phyloP scores from a whole-genome alignment of 2,329 filamentous ascomycete genomes.

The Hirsutella minnesotensis region DNA sequence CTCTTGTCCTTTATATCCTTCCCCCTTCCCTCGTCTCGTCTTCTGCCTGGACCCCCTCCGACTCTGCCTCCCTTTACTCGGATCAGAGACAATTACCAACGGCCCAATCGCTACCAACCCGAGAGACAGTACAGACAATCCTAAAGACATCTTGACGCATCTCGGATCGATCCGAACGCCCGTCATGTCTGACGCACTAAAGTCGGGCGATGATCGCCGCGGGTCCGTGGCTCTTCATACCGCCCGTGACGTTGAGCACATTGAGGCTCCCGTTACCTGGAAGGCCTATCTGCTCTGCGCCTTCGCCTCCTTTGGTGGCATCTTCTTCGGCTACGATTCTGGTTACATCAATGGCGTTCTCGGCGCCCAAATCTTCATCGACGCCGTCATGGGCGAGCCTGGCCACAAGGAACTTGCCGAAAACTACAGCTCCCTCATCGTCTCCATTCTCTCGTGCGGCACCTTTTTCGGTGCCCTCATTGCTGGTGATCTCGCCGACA shows the following conservation, averaged over 20 bases:
- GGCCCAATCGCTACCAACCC: no score
- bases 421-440: slow-evolving; percentile 44
- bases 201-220: slow-evolving; percentile 11
- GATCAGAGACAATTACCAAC: not conserved
- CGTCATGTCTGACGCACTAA: slow-evolving; percentile 13
- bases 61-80: no score
- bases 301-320: slow-evolving; percentile 59
- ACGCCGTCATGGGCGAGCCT: slow-evolving; percentile 31
- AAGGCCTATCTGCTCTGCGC: slow-evolving; percentile 60
- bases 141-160: not conserved
- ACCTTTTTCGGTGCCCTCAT: slow-evolving; percentile 72
- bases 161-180: not conserved
- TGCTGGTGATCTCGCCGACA: slow-evolving; percentile 66
- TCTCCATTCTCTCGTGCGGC: slow-evolving; percentile 64
- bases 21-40: not conserved
- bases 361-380: slow-evolving; percentile 38
- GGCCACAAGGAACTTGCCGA: slow-evolving; percentile 22
- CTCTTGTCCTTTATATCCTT: not conserved
- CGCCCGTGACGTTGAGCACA: slow-evolving; percentile 41
- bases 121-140: not conserved
- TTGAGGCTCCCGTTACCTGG: slow-evolving; percentile 58
- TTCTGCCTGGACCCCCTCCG: no score
- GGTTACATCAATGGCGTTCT: slow-evolving; percentile 62
- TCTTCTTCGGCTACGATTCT: slow-evolving; percentile 71
- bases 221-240: slow-evolving; percentile 22